phyloP scores from a whole-genome alignment of 495 filamentous ascomycete species.

The Astrocystis sublimbata region DNA sequence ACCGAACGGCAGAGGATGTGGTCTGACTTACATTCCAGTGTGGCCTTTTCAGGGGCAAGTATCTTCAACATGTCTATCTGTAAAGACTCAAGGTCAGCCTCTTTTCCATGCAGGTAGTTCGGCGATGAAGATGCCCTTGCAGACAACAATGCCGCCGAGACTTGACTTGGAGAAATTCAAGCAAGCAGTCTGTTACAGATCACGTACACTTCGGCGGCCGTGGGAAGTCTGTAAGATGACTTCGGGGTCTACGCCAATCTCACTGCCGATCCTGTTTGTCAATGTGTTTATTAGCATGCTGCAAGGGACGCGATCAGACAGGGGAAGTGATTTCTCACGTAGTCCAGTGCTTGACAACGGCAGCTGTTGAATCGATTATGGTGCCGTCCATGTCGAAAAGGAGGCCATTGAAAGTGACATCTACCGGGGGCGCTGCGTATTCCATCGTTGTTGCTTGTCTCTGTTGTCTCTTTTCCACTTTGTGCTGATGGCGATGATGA shows the following conservation, averaged over 20 bases:
- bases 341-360: constrained; percentile 92
- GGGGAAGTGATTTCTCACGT: constrained; percentile 54
- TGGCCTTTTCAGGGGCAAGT: constrained; percentile 78
- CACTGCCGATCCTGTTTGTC: constrained; percentile 68
- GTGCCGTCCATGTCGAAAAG: constrained; percentile 94
- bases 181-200: constrained; percentile 42
- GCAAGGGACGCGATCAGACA: background rate
- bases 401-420: constrained; percentile 69
- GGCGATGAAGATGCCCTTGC: background rate
- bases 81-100: background rate
- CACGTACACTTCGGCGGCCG: constrained; percentile 82
- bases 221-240: constrained; percentile 87
- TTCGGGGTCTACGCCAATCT: constrained; percentile 78
- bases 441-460: constrained; percentile 24
- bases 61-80: constrained; percentile 41
- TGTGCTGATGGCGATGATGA: background rate
- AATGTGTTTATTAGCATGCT: background rate
- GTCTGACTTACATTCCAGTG: constrained; percentile 77
- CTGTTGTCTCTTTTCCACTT: background rate
- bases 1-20: background rate
- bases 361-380: constrained; percentile 76
- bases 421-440: constrained; percentile 62
- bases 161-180: background rate
- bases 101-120: background rate
- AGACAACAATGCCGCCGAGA: constrained; percentile 1